Base-by-base conservation (phyloP, 1,139 yeast genomes). In the Blastobotrys illinoisensis region DNA sequence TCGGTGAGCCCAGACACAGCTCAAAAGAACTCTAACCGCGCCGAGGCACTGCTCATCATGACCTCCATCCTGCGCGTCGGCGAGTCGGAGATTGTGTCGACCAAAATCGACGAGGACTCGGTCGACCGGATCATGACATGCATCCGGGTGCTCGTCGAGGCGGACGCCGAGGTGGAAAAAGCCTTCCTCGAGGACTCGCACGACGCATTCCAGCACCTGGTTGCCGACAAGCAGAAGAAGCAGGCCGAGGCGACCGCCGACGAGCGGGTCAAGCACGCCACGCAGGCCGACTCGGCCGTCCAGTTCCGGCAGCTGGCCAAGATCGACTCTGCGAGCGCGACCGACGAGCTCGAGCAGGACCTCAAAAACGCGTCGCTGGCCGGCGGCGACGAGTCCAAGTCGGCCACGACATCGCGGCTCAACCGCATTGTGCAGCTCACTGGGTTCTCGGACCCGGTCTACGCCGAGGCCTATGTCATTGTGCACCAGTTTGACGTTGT, bases 401-500 rank as follows among this genome's bases (percentile, higher is more conserved):
- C 76, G 46, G 88, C 83, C 66, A 78, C 80, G 64, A 78, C 83
- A 21, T 89, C 97, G 0, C 86, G 89, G 72, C 80, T 95, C 67
- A 86, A 84, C 70, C 89, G 88, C 71, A 88, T 95, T 64, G 85
- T 90, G 54, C 98, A 89, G 70, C 81, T 95, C 62, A 93, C 99
- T 28, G 99, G 99, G 43, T 95, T 90, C 72, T 88, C 97, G 0
- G 99, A 95, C 70, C 96, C 99, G 21, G 95, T 95, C 45, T 95
- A 95, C 68, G 98, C 97, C 4, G 99, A 95, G 73, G 99, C 98
- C 0, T 88, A 86, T 67, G 88, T 95, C 62, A 88, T 88, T 62
- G 95, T 90, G 20, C 96, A 93, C 65, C 99, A 95, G 72, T 93
- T 87, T 70, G 99, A 95, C 71, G 96, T 95, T 64, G 93, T 90